Conservation (phyloP, 768 basidiomycete genomes). For the Xerocomus spinulosus region DNA sequence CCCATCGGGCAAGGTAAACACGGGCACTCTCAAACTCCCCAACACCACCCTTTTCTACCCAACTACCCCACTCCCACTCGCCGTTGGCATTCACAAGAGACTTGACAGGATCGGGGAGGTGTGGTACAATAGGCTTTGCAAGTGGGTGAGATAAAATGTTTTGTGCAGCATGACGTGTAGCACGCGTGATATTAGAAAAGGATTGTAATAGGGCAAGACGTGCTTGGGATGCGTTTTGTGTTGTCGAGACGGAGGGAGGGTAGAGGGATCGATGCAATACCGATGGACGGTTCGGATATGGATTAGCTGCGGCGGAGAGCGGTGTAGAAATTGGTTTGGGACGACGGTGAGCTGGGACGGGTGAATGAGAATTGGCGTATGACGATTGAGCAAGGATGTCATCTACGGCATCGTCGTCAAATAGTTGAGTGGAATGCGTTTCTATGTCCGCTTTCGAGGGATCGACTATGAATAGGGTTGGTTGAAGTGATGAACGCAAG, state of each 20-base stretch:
- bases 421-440: constrained; percentile 79
- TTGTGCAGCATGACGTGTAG: constrained; percentile 90
- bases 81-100: constrained; percentile 87
- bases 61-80: constrained; percentile 90
- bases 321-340: constrained; percentile 58
- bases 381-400: constrained; percentile 80
- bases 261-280: constrained; percentile 75
- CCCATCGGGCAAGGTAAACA: constrained; percentile 96
- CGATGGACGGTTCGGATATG: constrained; percentile 65
- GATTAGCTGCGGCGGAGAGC: constrained; percentile 36
- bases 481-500: constrained; percentile 80
- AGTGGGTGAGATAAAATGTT: constrained; percentile 93
- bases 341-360: constrained; percentile 77
- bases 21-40: constrained; percentile 96
- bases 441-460: constrained; percentile 92
- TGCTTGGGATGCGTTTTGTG: constrained; percentile 60
- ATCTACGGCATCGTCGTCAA: constrained; percentile 83
- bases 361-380: constrained; percentile 71
- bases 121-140: constrained; percentile 93
- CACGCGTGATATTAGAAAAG: constrained; percentile 90
- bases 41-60: constrained; percentile 89
- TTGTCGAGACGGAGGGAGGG: constrained; percentile 47
- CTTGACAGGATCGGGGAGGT: constrained; percentile 90
- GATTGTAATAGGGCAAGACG: constrained; percentile 84
- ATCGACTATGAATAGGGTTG: constrained; percentile 85